Evolutionary conservation across 2,329 filamentous ascomycete species (phyloP), one percentile per base, ranked within the genome.

Genomic region (Aspergillus niger): DNA sequence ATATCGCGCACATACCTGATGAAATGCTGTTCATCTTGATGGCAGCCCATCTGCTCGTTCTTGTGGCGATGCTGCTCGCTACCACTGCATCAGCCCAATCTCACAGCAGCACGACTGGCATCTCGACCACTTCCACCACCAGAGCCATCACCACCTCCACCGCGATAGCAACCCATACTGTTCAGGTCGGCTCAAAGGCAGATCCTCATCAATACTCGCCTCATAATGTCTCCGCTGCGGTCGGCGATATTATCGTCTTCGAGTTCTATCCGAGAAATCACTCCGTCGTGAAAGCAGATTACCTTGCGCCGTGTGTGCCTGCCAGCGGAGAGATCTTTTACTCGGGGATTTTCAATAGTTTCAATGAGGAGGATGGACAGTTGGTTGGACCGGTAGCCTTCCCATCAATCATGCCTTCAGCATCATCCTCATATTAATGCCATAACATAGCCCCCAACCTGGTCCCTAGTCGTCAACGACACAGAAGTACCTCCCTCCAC

Each of bases 191-290:
- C 6, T 63, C 67, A 0, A 73, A 72, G 11, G 59, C 63, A 2
- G 63, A 67, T 55, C 74, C 73, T 2, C 72, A 76, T 56, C 66
- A 70, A 22, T 77, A 74, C 57, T 60, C 64, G 1, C 75, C 75
- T 1, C 52, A 64, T 15, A 70, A 59, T 7, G 50, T 76, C 36
- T 67, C 66, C 0, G 75, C 75, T 1, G 63, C 68, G 0, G 62
- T 70, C 1, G 75, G 75, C 17, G 74, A 77, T 58, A 43, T 68
- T 1, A 61, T 77, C 13, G 80, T 83, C 62, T 90, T 86, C 72
- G 77, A 82, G 47, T 89, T 90, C 69, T 88, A 85, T 65, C 86
- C 87, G 1, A 79, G 79, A 22, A 86, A 84, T 55, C 87, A 90
- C 69, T 87, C 85, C 3, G 84, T 90, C n/a, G 84, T 85, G 8